Base-by-base conservation (phyloP, 2,329 filamentous ascomycete species). In the Aschersonia sp. region DNA sequence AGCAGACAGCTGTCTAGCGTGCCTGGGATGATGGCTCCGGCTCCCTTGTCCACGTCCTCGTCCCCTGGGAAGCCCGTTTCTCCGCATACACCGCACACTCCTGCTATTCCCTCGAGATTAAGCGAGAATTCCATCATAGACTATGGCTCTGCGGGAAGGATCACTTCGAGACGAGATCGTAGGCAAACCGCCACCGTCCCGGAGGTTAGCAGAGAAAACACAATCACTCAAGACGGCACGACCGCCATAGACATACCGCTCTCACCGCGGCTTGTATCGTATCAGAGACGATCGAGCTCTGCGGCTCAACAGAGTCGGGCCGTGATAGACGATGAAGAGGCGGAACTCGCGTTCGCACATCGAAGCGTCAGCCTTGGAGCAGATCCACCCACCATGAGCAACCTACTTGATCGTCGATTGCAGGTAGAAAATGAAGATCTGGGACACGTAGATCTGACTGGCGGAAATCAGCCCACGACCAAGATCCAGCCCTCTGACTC, bases 21-120 rank as follows among this genome's bases (percentile, higher is more conserved):
- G 4, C 75, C 77, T 3, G 72, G 83, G 50, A 86, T 88, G 62
- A 65, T 67, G 11, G 83, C 86, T 47, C 73, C 88, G 1, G 83
- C 83, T 5, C 87, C 85, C 0, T 72, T 87, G 53, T 95, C 89
- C 4, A 82, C 83, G 9, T 90, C 87, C 1, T 90, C 88, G 1
- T 95, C 89, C 8, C 89, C 89, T 1, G 87, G 84, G 48, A 95
- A 95, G 57, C 87, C 88, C 0, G 76, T 94, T 14, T 95, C 87
- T 3, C 88, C 85, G 8, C 87, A 90, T 59, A 95, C 87, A 0
- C 87, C 89, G 1, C 89, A 97, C 58, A 94, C 88, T 0, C 92
- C 92, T 4, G 88, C 89, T 9, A 87, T 97, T 31, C 90, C 90
- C 22, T 95, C 89, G 6, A 78, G 92, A n/a, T 69, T 98, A 29